Base-by-base conservation (phyloP, 192 early-diverging fungal genomes). In the Coemansia sp. region DNA sequence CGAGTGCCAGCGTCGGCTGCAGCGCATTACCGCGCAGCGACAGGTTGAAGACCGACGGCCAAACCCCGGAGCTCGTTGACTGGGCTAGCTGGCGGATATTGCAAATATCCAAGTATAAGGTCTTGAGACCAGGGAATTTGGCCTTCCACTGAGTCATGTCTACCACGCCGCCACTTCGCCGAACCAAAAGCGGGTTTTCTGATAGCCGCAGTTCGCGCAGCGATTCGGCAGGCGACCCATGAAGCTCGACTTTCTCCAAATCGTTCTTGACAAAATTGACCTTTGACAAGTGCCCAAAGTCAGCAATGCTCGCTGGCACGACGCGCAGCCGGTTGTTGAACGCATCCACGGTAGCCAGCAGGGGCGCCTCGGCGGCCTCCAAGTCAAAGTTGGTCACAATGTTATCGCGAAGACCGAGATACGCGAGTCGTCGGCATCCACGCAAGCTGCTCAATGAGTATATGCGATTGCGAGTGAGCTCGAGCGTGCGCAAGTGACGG, bases 81-180 rank as follows among this genome's bases (percentile, higher is more conserved):
- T 68, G 66, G 9, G 69, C 40, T 27, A 82, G 61, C 57, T 77
- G 63, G 6, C 74, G 70, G 43, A 71, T 64, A 45, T 70, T 70
- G 67, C 79, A 82, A 1, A 72, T 65, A 36, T 82, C 79, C 41
- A 82, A 64, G 41, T 82, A 82, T 22, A 82, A 56, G 27, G 79
- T 82, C 32, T 64, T 77, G 32, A 82, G 64, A 12, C 36, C 61
- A 8, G 79, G 79, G 51, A 77, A 82, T 57, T 77, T 77, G 38
- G 60, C 49, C 42, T 19, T 62, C 79, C 79, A 82, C 24, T 40
- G 29, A 22, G 65, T 39, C 37, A 69, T 68, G 19, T 82, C 74
- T 31, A 82, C 58, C 0, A 65, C 42, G 19, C 79, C 73, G 51
- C 71, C 67, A 27, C 59, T 59, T 53, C 62, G 60, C 41, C 79